phyloP scores from a whole-genome alignment of 176 grass and related monocot species.

The Cocos nucifera region DNA sequence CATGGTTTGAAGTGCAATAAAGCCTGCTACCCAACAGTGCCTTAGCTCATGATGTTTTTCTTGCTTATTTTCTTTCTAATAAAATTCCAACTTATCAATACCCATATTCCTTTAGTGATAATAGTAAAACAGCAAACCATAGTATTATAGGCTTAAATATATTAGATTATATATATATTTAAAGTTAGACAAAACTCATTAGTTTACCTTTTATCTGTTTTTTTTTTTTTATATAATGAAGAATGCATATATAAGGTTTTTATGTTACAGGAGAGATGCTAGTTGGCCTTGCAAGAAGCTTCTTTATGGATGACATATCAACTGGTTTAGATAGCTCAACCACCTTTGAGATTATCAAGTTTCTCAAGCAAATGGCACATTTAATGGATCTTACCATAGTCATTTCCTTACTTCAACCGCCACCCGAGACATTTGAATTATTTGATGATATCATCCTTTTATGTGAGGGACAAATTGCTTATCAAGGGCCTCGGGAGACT shows the following conservation, averaged over 20 bases:
- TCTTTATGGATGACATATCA: slow-evolving; percentile 99
- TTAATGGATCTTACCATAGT: slow-evolving; percentile 80
- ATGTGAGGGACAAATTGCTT: slow-evolving; percentile 83
- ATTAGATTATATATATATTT: too few relatives aligned
- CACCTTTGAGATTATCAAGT: slow-evolving; percentile 80
- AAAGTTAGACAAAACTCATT: too few relatives aligned
- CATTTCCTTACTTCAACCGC: slow-evolving; percentile 92
- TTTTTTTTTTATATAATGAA: too few relatives aligned
- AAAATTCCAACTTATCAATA: too few relatives aligned
- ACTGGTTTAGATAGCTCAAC: slow-evolving; percentile 96
- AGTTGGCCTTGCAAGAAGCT: slow-evolving; percentile 73
- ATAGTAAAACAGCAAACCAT: too few relatives aligned
- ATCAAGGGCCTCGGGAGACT: slow-evolving; percentile 85
- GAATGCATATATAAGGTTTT: slow-evolving; percentile 6
- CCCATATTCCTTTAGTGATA: too few relatives aligned
- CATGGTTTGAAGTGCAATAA: too few relatives aligned
- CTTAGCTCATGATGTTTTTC: too few relatives aligned
- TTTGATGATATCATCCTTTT: slow-evolving; percentile 93
- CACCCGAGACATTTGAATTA: slow-evolving; percentile 77
- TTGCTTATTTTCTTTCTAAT: too few relatives aligned
- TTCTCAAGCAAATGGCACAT: slow-evolving; percentile 75
- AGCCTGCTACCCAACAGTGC: too few relatives aligned
- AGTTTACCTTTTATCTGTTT: too few relatives aligned
- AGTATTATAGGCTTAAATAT: too few relatives aligned
- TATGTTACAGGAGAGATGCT: slow-evolving; percentile 82